Conservation (phyloP, 164 flowering plant genomes). For the Piper longum region DNA sequence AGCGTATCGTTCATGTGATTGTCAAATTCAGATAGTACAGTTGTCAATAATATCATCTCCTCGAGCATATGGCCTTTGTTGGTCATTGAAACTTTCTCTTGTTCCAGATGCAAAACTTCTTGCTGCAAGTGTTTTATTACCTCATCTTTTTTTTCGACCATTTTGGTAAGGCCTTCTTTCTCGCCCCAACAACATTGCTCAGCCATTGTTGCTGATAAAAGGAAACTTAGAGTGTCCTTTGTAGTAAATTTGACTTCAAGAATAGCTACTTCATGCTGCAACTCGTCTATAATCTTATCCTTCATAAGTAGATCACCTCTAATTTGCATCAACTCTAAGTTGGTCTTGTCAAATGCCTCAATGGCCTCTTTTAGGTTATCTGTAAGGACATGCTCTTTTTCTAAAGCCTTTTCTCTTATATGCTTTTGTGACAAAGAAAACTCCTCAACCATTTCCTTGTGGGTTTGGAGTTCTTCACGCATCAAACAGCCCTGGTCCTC, state of each 20-base stretch:
- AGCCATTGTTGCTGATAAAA: neutral
- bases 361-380: constrained; percentile 15
- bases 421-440: constrained; percentile 14
- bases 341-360: constrained; percentile 17
- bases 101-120: constrained; percentile 7
- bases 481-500: constrained; percentile 11
- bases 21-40: constrained; percentile 11
- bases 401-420: constrained; percentile 16
- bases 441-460: constrained; percentile 19
- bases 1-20: constrained; percentile 11
- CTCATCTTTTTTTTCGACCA: constrained; percentile 23
- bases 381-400: constrained; percentile 14
- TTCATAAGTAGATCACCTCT: constrained; percentile 12
- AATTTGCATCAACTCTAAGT: constrained; percentile 20
- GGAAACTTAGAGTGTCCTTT: constrained; percentile 5
- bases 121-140: constrained; percentile 30
- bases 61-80: constrained; percentile 12
- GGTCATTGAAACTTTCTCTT: constrained; percentile 14
- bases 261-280: constrained; percentile 20
- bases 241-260: constrained; percentile 25
- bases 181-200: constrained; percentile 9
- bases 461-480: constrained; percentile 17
- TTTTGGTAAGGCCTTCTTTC: constrained; percentile 20
- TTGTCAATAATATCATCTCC: constrained; percentile 8
- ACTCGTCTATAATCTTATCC: constrained; percentile 17